Evolutionary conservation across 176 grass and related monocot species (phyloP).

Genomic region (Bolboschoenus planiculmis): DNA sequence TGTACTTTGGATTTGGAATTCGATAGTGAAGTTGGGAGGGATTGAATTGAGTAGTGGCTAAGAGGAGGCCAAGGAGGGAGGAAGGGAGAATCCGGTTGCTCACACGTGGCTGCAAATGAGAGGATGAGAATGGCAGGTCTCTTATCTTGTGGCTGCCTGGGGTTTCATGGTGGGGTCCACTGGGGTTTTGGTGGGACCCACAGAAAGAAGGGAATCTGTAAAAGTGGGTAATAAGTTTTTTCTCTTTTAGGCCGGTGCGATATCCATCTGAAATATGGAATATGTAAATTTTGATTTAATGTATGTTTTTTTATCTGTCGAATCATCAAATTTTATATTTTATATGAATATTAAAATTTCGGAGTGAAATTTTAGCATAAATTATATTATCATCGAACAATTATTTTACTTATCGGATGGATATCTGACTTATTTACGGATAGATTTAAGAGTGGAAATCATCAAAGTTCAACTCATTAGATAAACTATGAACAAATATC

Average conservation of each 20-base stretch:
- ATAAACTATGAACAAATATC: too few relatives aligned
- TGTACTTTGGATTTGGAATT: not conserved
- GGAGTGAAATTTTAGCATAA: too few relatives aligned
- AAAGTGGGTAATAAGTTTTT: not conserved
- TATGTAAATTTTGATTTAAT: too few relatives aligned
- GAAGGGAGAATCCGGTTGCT: not conserved
- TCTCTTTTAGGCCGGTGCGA: not conserved
- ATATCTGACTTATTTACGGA: too few relatives aligned
- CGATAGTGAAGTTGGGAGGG: not conserved
- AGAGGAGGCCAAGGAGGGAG: not conserved
- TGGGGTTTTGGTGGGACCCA: conserved; percentile 6
- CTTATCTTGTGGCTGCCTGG: conserved; percentile 30
- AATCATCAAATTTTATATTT: too few relatives aligned
- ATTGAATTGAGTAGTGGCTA: conserved; percentile 15
- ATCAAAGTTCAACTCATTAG: too few relatives aligned
- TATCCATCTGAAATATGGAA: too few relatives aligned
- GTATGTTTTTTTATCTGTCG: too few relatives aligned
- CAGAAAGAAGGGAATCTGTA: not conserved
- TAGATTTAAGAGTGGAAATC: too few relatives aligned
- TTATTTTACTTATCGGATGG: too few relatives aligned
- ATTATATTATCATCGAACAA: too few relatives aligned
- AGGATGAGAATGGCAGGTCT: not conserved
- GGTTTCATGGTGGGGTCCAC: not conserved
- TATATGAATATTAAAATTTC: too few relatives aligned
- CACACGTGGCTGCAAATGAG: conserved; percentile 31